These are phyloP conservation scores for Comarum palustre DNA, from an alignment of 306 rosid genomes.

Conservation along the genomic window DNA sequence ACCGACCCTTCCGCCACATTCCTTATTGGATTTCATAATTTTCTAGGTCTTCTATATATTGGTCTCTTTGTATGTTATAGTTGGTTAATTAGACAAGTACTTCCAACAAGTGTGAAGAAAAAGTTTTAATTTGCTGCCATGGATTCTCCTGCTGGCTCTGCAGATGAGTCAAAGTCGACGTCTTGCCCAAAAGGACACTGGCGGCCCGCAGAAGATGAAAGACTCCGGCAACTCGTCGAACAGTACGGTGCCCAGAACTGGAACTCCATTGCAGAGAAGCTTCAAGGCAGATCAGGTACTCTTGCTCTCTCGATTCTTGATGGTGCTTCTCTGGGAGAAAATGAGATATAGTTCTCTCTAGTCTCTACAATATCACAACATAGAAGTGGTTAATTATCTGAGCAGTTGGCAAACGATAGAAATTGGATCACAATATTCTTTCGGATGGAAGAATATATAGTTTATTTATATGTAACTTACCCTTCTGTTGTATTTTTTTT, in stretches of 20 bases:
- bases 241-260: conserved; percentile 90
- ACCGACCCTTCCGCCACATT: conserved; percentile 67
- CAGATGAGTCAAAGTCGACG: conserved; percentile 42
- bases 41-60: conserved; percentile 35
- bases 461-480: neutral
- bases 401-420: neutral
- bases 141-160: conserved; percentile 39
- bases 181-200: conserved; percentile 84
- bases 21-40: conserved; percentile 17
- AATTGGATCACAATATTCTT: neutral
- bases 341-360: neutral
- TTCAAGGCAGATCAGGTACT: conserved; percentile 94
- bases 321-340: neutral
- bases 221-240: conserved; percentile 71
- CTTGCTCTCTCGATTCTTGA: neutral
- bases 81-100: conserved; percentile 3
- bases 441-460: neutral
- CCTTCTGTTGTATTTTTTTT: neutral
- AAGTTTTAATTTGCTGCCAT: conserved; percentile 24
- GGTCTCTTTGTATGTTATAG: neutral
- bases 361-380: neutral
- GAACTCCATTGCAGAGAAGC: conserved; percentile 92
- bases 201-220: conserved; percentile 89
- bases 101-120: neutral
- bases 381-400: neutral